phyloP scores from a whole-genome alignment of 2,329 filamentous ascomycete genomes.

The Fusarium praegraminearum region DNA sequence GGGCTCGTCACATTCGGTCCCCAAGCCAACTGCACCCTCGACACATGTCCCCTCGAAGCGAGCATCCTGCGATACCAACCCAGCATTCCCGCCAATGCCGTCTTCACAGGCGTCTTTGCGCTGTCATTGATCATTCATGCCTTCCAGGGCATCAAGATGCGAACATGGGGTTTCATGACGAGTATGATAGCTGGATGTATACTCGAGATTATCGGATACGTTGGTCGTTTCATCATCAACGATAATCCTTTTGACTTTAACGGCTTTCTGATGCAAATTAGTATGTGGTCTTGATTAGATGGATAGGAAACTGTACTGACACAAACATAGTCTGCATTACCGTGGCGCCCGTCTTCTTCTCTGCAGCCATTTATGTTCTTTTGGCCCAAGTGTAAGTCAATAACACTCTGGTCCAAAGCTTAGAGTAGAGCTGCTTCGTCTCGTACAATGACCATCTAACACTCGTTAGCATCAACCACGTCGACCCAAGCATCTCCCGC shows the following conservation, averaged over 20 bases:
- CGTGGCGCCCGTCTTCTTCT: slow-evolving; percentile 49
- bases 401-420: too few species aligned
- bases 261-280: slow-evolving; percentile 74
- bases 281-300: slow-evolving; percentile 51
- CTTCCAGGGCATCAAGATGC: slow-evolving; percentile 38
- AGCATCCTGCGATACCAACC: slow-evolving; percentile 44
- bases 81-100: slow-evolving; percentile 35
- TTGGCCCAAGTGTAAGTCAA: slow-evolving; percentile 47
- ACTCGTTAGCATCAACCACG: slow-evolving; percentile 34
- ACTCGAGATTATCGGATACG: slow-evolving; percentile 71
- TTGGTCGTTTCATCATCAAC: slow-evolving; percentile 66
- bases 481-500: slow-evolving; percentile 44
- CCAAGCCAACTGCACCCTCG: slow-evolving; percentile 44
- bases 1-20: slow-evolving; percentile 44
- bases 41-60: slow-evolving; percentile 41
- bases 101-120: slow-evolving; percentile 41
- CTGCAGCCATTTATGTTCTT: slow-evolving; percentile 48
- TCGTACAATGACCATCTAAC: not conserved
- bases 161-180: slow-evolving; percentile 56
- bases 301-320: slow-evolving; percentile 7
- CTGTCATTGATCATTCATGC: slow-evolving; percentile 32
- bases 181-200: slow-evolving; percentile 66
- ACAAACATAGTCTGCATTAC: slow-evolving; percentile 49
- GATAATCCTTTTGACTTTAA: slow-evolving; percentile 67
- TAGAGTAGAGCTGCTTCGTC: not conserved